These are phyloP conservation scores for Adiantum capillusveneris DNA, from an alignment of 75 land plant genomes.

Conservation along the genomic window DNA sequence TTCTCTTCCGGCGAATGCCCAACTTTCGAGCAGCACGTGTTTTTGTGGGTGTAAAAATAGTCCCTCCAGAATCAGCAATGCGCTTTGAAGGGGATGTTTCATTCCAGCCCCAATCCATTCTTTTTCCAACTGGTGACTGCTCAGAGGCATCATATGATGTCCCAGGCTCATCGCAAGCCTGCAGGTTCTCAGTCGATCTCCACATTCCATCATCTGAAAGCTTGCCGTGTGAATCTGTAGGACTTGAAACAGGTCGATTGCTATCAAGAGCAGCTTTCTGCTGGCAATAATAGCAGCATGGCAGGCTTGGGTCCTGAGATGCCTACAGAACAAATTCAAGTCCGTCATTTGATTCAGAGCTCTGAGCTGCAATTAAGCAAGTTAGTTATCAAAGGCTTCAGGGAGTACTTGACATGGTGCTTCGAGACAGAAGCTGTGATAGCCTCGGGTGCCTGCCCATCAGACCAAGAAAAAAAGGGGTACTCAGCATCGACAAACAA, in stretches of 20 bases:
- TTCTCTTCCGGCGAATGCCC: background rate
- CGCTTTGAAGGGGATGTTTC: background rate
- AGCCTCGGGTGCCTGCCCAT: background rate
- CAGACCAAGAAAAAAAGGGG: background rate
- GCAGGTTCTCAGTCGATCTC: background rate
- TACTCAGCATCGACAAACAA: background rate
- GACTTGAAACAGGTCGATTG: too few species aligned
- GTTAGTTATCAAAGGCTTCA: too few species aligned
- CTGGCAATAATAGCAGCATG: background rate
- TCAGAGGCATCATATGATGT: constrained; percentile 2
- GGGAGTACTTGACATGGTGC: background rate
- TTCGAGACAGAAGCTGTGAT: background rate
- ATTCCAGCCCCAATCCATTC: background rate
- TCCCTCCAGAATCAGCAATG: too few species aligned
- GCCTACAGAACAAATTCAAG: background rate
- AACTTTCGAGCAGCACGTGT: background rate
- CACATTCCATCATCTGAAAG: background rate
- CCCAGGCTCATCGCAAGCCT: background rate
- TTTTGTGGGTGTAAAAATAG: background rate
- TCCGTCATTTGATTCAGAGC: background rate
- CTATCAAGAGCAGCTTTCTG: background rate
- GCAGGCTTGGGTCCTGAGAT: background rate
- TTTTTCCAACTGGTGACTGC: background rate
- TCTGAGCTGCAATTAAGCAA: background rate
- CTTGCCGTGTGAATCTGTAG: background rate